Conservation (phyloP, 2,329 filamentous ascomycete species). For the Anisogramma anomala region DNA sequence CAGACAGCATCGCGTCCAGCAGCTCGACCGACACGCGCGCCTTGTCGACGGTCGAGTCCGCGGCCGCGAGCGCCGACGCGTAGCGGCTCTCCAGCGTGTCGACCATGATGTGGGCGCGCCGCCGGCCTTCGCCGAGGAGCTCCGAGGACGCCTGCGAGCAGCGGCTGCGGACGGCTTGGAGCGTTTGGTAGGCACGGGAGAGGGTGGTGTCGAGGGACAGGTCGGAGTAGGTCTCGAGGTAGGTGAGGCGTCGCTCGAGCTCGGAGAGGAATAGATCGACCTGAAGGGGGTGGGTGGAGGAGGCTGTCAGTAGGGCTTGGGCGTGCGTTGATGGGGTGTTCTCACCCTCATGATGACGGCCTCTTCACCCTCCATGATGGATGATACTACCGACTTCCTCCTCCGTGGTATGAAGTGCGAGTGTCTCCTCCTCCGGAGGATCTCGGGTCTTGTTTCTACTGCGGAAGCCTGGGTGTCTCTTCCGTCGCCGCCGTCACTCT, state of each 20-base stretch:
- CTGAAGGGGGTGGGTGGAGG: conserved; percentile 24
- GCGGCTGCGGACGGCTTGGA: conserved; percentile 75
- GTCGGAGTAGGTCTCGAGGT: conserved; percentile 79
- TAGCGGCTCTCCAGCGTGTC: conserved; percentile 85
- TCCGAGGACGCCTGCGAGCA: conserved; percentile 87
- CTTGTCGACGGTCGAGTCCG: conserved; percentile 84
- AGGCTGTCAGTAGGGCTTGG: conserved; percentile 3
- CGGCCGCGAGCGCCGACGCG: conserved; percentile 70
- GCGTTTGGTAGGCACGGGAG: conserved; percentile 70
- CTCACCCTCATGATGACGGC: conserved; percentile 45
- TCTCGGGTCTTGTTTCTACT: conserved; percentile 23
- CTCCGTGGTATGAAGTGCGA: conserved; percentile 44
- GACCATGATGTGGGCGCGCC: conserved; percentile 77
- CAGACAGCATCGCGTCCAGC: conserved; percentile 72
- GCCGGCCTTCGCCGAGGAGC: conserved; percentile 74
- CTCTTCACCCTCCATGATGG: conserved; percentile 53
- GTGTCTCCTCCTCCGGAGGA: conserved; percentile 36
- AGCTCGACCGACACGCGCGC: conserved; percentile 76
- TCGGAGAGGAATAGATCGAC: conserved; percentile 76
- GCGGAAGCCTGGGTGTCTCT: conserved; percentile 9
- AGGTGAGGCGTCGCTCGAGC: conserved; percentile 74
- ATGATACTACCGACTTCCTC: conserved; percentile 47
- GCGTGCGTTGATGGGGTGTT: neutral
- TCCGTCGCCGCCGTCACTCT: conserved; percentile 23
- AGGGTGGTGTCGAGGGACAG: conserved; percentile 74